Evolutionary conservation across 805 yeast genomes (phyloP), one percentile per base, ranked within the genome.

Genomic region (Candida morakotiae): DNA sequence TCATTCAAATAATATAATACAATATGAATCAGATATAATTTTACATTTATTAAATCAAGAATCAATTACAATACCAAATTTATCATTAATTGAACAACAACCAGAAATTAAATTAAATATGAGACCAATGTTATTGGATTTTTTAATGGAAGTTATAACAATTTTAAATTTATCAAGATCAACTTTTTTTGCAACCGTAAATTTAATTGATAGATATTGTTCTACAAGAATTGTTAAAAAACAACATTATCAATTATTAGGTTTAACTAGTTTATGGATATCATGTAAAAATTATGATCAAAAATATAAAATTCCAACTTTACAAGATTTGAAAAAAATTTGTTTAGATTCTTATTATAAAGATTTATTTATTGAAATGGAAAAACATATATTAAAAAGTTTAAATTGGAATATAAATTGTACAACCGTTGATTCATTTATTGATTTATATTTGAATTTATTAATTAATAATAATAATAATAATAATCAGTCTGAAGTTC

Each of bases 321-420:
- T 79, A 38, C 65, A 67, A 35, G 73, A 71, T 44, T 60, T 79
- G 35, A 64, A 74, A 48, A 73, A 71, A 39, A 65, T 77, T 56
- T 77, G 83, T 55, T 76, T 79, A 55, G 68, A 74, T 45, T 73
- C 75, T 51, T 79, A 77, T 56, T 68, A 75, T 36, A 73, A 69
- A 45, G 67, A 70, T 44, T 63, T 75, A 42, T 77, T 83, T 51
- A 61, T 79, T 40, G 79, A 78, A 51, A 78, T 82, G 78, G 94
- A 84, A 54, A 69, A 79, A 40, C 81, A 80, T 48, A 69, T 84
- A 29, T 63, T 83, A 40, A 77, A 74, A 49, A 67, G 78, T 4
- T 62, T 84, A 43, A 66, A 77, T 38, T 84, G 91, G 91, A 68
- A 74, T 44, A 62, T 82, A 25, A 70, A 77, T 35, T 63, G 71